phyloP scores from a whole-genome alignment of 1,139 yeast species.

The Kodamaea arcana region DNA sequence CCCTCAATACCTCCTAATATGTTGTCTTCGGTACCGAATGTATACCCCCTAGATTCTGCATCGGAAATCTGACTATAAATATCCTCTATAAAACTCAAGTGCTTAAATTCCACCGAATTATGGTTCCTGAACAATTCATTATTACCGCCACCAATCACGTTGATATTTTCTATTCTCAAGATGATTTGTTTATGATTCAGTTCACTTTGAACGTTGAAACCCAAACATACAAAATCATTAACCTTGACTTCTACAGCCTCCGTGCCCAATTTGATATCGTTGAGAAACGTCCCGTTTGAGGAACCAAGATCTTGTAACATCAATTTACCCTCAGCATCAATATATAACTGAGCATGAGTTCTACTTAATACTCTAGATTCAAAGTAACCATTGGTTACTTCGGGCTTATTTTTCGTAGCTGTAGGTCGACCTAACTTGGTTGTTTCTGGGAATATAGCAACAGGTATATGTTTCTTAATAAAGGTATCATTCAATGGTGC shows the following conservation, averaged over 20 bases:
- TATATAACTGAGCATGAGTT: constrained; percentile 88
- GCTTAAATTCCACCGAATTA: constrained; percentile 34
- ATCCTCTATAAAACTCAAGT: constrained; percentile 42
- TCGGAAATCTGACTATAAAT: constrained; percentile 20
- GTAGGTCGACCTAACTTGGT: constrained; percentile 85
- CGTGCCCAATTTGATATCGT: constrained; percentile 63
- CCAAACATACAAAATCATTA: constrained; percentile 81
- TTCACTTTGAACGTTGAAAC: constrained; percentile 86
- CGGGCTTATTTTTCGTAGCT: constrained; percentile 68
- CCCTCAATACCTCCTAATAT: too few relatives aligned
- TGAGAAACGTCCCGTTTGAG: constrained; percentile 91
- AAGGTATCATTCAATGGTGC: constrained; percentile 79
- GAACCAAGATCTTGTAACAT: constrained; percentile 84
- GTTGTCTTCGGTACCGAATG: too few relatives aligned
- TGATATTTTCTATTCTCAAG: constrained; percentile 70
- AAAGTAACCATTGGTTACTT: constrained; percentile 83
- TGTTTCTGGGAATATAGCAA: constrained; percentile 81
- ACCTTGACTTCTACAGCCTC: constrained; percentile 63
- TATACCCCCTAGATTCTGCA: too few relatives aligned
- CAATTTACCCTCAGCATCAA: constrained; percentile 63
- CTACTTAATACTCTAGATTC: constrained; percentile 91
- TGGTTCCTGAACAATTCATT: constrained; percentile 8
- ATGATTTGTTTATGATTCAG: constrained; percentile 81
- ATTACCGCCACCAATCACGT: constrained; percentile 36
- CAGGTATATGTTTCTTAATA: constrained; percentile 69